Conservation (phyloP, 371 early-diverging fungal genomes). For the Thermomucor indicae-seudaticae region DNA sequence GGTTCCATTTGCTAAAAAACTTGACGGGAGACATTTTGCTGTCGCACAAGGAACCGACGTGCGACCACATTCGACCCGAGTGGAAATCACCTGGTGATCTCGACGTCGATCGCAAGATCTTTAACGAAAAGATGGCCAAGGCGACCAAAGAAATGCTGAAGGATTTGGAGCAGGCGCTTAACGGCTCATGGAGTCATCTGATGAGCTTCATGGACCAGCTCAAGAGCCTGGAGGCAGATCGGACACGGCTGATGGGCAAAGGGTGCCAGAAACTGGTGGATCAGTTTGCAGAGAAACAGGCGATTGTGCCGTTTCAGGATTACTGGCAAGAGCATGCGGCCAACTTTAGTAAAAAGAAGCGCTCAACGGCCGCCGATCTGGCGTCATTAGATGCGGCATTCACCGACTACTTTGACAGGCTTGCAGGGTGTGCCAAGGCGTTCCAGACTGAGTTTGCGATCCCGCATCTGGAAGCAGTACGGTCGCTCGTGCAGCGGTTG, state of each 20-base stretch:
- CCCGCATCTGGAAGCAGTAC: slow-evolving; percentile 19
- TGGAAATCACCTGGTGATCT: slow-evolving; percentile 67
- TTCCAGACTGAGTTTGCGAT: slow-evolving; percentile 25
- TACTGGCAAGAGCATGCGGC: slow-evolving; percentile 18
- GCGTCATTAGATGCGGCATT: slow-evolving; percentile 54
- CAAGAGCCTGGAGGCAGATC: slow-evolving; percentile 17
- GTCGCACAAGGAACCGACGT: slow-evolving; percentile 65
- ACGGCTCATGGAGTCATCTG: slow-evolving; percentile 38
- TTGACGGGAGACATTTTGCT: slow-evolving; percentile 64
- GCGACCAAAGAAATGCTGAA: slow-evolving; percentile 27
- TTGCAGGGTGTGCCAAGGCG: slow-evolving; percentile 8
- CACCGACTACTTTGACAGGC: slow-evolving; percentile 41
- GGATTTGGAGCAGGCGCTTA: slow-evolving; percentile 24
- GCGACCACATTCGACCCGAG: slow-evolving; percentile 63
- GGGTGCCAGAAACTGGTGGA: slow-evolving; percentile 20
- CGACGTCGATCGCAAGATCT: slow-evolving; percentile 61
- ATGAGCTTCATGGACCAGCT: slow-evolving; percentile 34
- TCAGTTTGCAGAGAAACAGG: slow-evolving; percentile 14
- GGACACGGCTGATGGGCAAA: slow-evolving; percentile 18
- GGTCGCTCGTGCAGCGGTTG: slow-evolving; percentile 14
- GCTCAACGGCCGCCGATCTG: slow-evolving; percentile 11
- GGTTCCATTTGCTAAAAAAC: slow-evolving; percentile 61
- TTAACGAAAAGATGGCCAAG: slow-evolving; percentile 50
- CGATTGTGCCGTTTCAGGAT: slow-evolving; percentile 19
- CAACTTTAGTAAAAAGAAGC: neutral